These are phyloP conservation scores for Chenopodium berlandieri DNA, from an alignment of 148 eudicot genomes.

Conservation along the genomic window DNA sequence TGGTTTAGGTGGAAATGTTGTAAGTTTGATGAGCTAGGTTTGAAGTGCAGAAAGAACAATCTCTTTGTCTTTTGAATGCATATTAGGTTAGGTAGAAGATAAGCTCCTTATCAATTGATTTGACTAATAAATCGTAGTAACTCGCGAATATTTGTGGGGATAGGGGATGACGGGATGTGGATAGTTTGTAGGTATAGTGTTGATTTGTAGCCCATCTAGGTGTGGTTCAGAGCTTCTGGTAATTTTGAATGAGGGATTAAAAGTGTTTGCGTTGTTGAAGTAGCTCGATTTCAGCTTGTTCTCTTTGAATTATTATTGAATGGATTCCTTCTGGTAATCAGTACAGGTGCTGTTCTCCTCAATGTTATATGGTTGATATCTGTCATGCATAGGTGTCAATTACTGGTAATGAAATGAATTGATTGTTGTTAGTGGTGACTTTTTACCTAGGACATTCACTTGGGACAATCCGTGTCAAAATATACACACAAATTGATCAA, in stretches of 20 bases:
- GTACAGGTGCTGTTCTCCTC: neutral
- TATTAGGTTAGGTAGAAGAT: neutral
- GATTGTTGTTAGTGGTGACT: neutral
- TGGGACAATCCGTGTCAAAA: neutral
- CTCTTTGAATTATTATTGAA: neutral
- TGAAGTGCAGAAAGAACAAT: neutral
- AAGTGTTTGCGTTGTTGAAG: neutral
- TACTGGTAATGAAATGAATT: neutral
- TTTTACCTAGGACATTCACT: neutral
- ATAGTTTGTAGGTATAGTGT: neutral
- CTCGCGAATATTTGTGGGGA: neutral
- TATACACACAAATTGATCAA: neutral
- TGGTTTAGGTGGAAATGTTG: neutral
- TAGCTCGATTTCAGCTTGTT: neutral
- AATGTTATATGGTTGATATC: neutral
- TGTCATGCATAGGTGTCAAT: neutral
- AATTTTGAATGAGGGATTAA: neutral
- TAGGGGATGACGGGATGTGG: neutral
- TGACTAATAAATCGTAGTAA: too few species aligned
- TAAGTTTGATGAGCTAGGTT: slow-evolving; percentile 6
- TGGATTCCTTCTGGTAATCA: neutral
- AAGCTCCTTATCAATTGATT: neutral
- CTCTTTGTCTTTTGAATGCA: neutral
- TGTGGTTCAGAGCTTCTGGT: neutral
- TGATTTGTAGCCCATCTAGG: neutral